Evolutionary conservation across 1,139 yeast genomes (phyloP).

Genomic region (Tardiomyces blankii): DNA sequence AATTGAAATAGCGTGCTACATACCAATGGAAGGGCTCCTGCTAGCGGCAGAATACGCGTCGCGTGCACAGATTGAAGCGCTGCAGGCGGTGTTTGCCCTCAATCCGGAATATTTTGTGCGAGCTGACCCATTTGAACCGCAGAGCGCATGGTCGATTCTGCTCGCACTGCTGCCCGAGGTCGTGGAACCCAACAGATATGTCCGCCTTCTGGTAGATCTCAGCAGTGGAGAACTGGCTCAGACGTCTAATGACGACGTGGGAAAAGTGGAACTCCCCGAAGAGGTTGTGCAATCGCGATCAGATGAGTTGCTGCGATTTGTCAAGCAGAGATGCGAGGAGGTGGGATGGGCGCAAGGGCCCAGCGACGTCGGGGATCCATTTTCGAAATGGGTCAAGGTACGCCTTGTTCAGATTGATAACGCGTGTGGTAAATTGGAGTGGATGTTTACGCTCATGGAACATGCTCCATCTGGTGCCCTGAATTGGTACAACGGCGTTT

Average conservation of each 20-base stretch:
- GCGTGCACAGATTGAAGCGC: too few relatives aligned
- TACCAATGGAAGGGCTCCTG: too few relatives aligned
- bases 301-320: not conserved
- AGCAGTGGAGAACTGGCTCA: not conserved
- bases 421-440: conserved; percentile 4
- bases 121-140: conserved; percentile 5
- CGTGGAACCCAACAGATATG: not conserved
- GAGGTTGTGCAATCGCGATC: conserved; percentile 2
- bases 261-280: conserved; percentile 1
- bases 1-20: too few relatives aligned
- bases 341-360: not conserved
- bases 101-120: too few relatives aligned
- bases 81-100: too few relatives aligned
- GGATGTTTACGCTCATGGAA: not conserved
- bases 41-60: too few relatives aligned
- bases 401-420: conserved; percentile 7
- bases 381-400: conserved; percentile 2
- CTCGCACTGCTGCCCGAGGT: conserved; percentile 11
- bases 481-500: not conserved
- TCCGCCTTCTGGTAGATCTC: conserved; percentile 2
- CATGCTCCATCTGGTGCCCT: conserved; percentile 1
- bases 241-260: conserved; percentile 1
- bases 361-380: not conserved
- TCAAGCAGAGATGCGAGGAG: not conserved
- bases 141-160: conserved; percentile 9